Percentiles rank a stretch among this genome's conserved stretches.
These are phyloP conservation scores for Ajuga reptans DNA, from an alignment of 305 asterid genomes.

Conservation along the genomic window DNA sequence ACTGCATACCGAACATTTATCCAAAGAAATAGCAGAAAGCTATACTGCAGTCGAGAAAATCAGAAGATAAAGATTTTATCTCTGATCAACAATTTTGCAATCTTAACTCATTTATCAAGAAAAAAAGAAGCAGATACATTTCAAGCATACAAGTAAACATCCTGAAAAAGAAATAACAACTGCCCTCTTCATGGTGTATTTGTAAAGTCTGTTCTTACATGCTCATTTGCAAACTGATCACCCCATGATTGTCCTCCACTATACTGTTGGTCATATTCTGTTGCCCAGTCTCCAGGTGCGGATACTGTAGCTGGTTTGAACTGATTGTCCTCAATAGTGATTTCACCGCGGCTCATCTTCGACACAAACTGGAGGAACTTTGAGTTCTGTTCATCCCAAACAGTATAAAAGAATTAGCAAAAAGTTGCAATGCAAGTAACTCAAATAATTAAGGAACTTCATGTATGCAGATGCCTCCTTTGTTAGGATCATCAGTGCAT, in stretches of 20 bases:
- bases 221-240: conserved; percentile 76
- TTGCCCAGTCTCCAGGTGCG: conserved; percentile 87
- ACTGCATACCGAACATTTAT: neutral
- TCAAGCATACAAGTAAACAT: conserved; percentile 13
- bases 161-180: neutral
- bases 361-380: conserved; percentile 95
- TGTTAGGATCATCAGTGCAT: conserved; percentile 4
- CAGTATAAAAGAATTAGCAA: conserved; percentile 13
- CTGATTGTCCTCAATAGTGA: conserved; percentile 86
- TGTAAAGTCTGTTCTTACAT: conserved; percentile 46
- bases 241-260: conserved; percentile 86
- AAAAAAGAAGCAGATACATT: conserved; percentile 9
- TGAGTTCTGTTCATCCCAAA: conserved; percentile 59
- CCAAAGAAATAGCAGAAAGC: conserved; percentile 10
- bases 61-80: conserved; percentile 4
- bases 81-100: neutral
- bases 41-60: neutral
- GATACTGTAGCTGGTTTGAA: conserved; percentile 60
- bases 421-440: conserved; percentile 6
- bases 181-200: conserved; percentile 11
- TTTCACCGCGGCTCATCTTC: conserved; percentile 99
- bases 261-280: conserved; percentile 79
- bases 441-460: neutral
- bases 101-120: neutral
- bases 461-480: conserved; percentile 8